Conservation (phyloP, 1,284 basidiomycete genomes). For the Papiliotrema fonsecae region DNA sequence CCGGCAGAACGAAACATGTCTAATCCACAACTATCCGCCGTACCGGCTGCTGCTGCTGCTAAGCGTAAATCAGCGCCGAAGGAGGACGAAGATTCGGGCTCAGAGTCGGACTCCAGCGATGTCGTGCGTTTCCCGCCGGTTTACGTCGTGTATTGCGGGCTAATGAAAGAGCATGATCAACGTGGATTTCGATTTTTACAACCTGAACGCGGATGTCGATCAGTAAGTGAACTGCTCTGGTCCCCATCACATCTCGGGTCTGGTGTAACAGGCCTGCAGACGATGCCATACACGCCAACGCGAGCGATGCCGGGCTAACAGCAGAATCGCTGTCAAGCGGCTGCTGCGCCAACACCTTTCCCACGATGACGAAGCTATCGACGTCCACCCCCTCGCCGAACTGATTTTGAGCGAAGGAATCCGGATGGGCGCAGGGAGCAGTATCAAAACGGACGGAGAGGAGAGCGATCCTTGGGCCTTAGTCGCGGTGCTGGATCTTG, state of each 20-base stretch:
- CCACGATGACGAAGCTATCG: conserved; percentile 67
- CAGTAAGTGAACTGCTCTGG: conserved; percentile 48
- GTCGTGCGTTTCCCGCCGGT: conserved; percentile 21
- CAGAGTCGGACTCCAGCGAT: conserved; percentile 37
- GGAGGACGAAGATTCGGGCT: conserved; percentile 39
- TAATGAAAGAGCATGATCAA: conserved; percentile 59
- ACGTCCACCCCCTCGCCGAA: conserved; percentile 68
- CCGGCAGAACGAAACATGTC: too few relatives aligned
- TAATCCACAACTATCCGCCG: conserved; percentile 16
- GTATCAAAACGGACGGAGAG: conserved; percentile 83
- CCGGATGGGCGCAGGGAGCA: conserved; percentile 58
- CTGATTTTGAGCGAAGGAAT: conserved; percentile 62
- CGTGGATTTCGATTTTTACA: conserved; percentile 90
- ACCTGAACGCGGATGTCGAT: conserved; percentile 73
- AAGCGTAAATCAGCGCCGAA: conserved; percentile 39
- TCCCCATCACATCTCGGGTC: not conserved
- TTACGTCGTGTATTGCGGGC: not conserved
- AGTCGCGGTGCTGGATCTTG: conserved; percentile 74
- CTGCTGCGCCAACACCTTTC: conserved; percentile 75
- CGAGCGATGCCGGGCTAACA: not conserved
- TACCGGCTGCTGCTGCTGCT: conserved; percentile 8
- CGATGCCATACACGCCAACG: too few relatives aligned
- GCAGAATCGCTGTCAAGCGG: conserved; percentile 67
- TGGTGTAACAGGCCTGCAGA: too few relatives aligned
- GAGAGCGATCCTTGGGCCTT: conserved; percentile 84